phyloP scores from a whole-genome alignment of 129 eudicot species.

The Flaveria robusta region DNA sequence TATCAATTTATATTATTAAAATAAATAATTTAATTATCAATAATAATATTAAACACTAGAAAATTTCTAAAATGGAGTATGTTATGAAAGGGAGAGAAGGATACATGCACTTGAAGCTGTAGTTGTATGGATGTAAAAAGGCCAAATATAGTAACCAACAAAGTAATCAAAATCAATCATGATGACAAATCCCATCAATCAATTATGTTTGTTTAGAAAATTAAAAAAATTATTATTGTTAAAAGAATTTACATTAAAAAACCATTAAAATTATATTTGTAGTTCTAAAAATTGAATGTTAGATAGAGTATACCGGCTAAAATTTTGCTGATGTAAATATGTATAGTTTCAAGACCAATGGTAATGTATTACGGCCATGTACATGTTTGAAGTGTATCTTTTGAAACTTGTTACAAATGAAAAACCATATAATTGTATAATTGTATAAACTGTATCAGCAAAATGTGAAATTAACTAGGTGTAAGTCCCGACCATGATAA shows the following conservation, averaged over 20 bases:
- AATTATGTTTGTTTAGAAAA: constrained; percentile 13
- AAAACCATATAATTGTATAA: too few relatives aligned
- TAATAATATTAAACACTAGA: not conserved
- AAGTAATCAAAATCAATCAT: constrained; percentile 37
- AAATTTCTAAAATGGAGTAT: not conserved
- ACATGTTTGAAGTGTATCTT: too few relatives aligned
- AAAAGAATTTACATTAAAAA: not conserved
- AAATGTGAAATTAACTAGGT: too few relatives aligned
- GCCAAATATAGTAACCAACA: constrained; percentile 37
- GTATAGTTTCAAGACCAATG: too few relatives aligned
- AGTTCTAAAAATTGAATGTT: too few relatives aligned
- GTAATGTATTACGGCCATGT: too few relatives aligned
- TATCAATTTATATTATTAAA: not conserved
- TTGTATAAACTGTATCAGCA: too few relatives aligned
- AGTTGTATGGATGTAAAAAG: constrained; percentile 37
- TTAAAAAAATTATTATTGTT: not conserved
- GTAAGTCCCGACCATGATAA: too few relatives aligned
- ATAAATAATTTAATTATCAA: not conserved
- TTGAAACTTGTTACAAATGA: too few relatives aligned
- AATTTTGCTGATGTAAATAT: too few relatives aligned
- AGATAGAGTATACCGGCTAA: too few relatives aligned
- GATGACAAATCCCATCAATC: constrained; percentile 35
- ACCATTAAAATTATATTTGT: too few relatives aligned
- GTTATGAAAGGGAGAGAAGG: constrained; percentile 5
- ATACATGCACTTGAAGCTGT: constrained; percentile 8